Conservation (phyloP, 768 basidiomycete genomes). For the Mycena capillaripes region DNA sequence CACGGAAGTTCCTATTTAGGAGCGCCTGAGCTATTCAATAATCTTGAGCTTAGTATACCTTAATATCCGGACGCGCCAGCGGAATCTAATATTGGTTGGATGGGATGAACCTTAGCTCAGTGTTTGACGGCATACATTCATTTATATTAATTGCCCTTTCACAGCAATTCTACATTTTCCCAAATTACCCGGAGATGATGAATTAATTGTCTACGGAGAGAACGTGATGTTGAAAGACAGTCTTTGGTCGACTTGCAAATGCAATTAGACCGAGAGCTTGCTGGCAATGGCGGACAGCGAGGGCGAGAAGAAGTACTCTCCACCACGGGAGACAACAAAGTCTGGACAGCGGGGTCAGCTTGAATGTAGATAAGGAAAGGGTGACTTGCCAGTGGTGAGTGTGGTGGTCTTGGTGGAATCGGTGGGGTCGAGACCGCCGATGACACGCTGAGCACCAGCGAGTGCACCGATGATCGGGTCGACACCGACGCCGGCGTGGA, state of each 20-base stretch:
- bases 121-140: no score
- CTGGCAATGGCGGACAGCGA: slow-evolving; percentile 43
- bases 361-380: neutral
- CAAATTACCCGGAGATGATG: no score
- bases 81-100: no score
- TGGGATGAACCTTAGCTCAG: no score
- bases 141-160: no score
- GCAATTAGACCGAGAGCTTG: slow-evolving; percentile 28
- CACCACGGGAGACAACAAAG: slow-evolving; percentile 45
- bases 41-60: no score
- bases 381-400: slow-evolving; percentile 18
- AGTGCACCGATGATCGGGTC: slow-evolving; percentile 22
- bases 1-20: no score
- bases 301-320: slow-evolving; percentile 50
- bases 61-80: no score
- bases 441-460: slow-evolving; percentile 15
- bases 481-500: slow-evolving; percentile 1
- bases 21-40: no score
- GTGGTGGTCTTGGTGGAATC: slow-evolving; percentile 5
- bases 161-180: no score
- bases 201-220: neutral
- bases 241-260: neutral
- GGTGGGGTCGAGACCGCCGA: slow-evolving; percentile 31
- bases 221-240: neutral
- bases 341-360: neutral